Base-by-base conservation (phyloP, 1,139 yeast species). In the Pichia terricola region DNA sequence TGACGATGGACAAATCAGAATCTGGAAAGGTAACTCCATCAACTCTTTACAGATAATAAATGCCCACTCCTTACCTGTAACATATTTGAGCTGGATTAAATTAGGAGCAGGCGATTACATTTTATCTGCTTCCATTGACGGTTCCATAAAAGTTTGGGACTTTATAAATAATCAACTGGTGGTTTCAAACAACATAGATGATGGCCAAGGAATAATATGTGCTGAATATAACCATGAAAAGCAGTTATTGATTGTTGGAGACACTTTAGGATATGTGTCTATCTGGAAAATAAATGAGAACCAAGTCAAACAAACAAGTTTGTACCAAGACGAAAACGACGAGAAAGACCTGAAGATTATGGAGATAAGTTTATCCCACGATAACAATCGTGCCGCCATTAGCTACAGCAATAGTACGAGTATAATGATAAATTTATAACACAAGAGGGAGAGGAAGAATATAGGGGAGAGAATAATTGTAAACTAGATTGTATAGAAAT, bases 121-220 rank as follows among this genome's bases (percentile, higher is more conserved):
- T 5, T 34, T 61, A 26, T 54, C 56, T 9, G 66, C 73, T 1
- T 80, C 94, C 1, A 66, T 84, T 61, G 95, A 86, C 51, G 89
- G 94, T 1, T 67, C 80, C 0, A 64, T 81, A 2, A 71, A 83
- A 45, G 55, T 84, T 0, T 87, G 95, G 95, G 75, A 82, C 51
- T 67, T 75, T 1, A 54, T 63, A 16, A 61, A 60, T 6, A 79
- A 79, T 25, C 56, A 60, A 11, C 52, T 67, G 26, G 47, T 73
- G 5, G 68, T 65, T 9, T 55, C 66, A 9, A 57, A 68, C 34
- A 60, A 67, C 8, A 58, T 70, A 3, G 55, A 54, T n/a, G 73
- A 69, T 40, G 75, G 75, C 5, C 54, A 68, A 4, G 75, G 85
- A 1, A 69, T 82, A 0, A 69, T 80, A 45, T 66, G 68, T 25